A percentile compares a stretch with the other conserved stretches of the same genome.
Evolutionary conservation across 805 yeast genomes (phyloP).

Genomic region (Candida xiaguanensis): DNA sequence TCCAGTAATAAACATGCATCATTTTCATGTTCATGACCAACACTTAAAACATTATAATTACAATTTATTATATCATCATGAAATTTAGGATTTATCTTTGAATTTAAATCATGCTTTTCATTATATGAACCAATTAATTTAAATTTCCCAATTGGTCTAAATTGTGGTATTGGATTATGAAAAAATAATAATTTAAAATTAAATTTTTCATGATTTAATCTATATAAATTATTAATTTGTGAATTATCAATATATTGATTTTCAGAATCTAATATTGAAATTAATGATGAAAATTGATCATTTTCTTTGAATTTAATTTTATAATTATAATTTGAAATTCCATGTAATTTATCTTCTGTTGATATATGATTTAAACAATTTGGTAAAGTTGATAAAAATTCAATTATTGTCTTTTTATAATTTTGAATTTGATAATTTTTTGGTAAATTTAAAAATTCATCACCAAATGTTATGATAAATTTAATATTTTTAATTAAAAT

Average conservation of each 20-base stretch:
- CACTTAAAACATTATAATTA: constrained; percentile 35
- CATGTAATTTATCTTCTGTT: constrained; percentile 20
- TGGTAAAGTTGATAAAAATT: constrained; percentile 32
- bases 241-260: constrained; percentile 24
- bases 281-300: constrained; percentile 18
- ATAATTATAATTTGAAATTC: constrained; percentile 35
- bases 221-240: constrained; percentile 33
- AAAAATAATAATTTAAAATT: constrained; percentile 31
- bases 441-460: constrained; percentile 33
- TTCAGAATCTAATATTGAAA: constrained; percentile 34
- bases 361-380: constrained; percentile 28
- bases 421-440: constrained; percentile 2
- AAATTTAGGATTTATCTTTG: constrained; percentile 25
- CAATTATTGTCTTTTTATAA: constrained; percentile 14
- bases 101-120: constrained; percentile 32
- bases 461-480: constrained; percentile 39
- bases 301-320: constrained; percentile 14
- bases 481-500: constrained; percentile 27
- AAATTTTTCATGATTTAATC: constrained; percentile 15
- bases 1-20: constrained; percentile 34
- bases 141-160: constrained; percentile 36
- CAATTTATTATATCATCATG: constrained; percentile 31
- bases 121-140: constrained; percentile 36
- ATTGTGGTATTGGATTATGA: constrained; percentile 42
- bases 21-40: constrained; percentile 43